A percentile compares a stretch with the other conserved stretches of the same genome.
phyloP scores from a whole-genome alignment of 2,329 filamentous ascomycete species.

The Fusarium armeniacum region DNA sequence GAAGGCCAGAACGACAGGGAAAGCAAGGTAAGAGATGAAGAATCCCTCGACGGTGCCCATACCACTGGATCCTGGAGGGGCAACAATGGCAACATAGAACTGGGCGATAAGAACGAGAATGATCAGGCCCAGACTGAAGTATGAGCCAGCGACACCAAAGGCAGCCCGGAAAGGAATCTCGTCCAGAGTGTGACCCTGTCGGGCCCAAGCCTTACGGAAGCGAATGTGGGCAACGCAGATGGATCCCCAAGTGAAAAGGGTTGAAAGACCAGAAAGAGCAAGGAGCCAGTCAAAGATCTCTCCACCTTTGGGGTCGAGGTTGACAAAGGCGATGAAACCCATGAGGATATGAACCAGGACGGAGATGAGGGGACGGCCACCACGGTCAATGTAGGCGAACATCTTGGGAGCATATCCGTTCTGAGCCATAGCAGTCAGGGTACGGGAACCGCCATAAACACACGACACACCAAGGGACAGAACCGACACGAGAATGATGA shows the following conservation, averaged over 20 bases:
- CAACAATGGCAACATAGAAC: constrained; percentile 66
- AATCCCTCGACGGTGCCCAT: constrained; percentile 63
- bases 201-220: constrained; percentile 72
- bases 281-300: constrained; percentile 75
- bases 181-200: constrained; percentile 71
- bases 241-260: constrained; percentile 75
- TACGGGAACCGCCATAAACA: constrained; percentile 69
- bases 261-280: constrained; percentile 72
- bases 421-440: constrained; percentile 67
- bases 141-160: constrained; percentile 74
- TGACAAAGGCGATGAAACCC: constrained; percentile 65
- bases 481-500: constrained; percentile 67
- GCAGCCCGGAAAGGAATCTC: constrained; percentile 76
- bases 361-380: constrained; percentile 64
- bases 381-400: constrained; percentile 67
- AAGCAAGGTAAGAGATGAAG: constrained; percentile 68
- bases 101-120: constrained; percentile 68
- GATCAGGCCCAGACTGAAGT: constrained; percentile 71
- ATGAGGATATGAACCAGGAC: constrained; percentile 62
- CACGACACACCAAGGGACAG: constrained; percentile 68
- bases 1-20: constrained; percentile 69
- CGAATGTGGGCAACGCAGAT: constrained; percentile 75
- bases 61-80: constrained; percentile 52
- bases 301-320: constrained; percentile 61
- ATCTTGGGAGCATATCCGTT: constrained; percentile 68